Evolutionary conservation across 2,329 filamentous ascomycete genomes (phyloP), one percentile per base, ranked within the genome.

Genomic region (Nannizziopsis barbatae): DNA sequence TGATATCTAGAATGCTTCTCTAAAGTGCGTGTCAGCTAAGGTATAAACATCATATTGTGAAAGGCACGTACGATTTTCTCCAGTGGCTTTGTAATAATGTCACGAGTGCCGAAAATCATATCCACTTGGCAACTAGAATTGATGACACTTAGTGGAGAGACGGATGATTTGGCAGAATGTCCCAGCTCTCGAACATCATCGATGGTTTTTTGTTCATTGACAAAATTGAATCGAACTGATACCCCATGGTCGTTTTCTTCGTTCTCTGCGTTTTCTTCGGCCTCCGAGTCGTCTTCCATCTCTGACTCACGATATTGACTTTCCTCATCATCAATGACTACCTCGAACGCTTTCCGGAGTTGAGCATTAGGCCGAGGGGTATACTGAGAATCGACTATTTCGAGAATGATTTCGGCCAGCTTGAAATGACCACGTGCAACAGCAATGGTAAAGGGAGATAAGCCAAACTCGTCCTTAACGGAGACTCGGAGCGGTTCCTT

Each of bases 321-420:
- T 9, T 38, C 14, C 9, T 68, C 58, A 7, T 52, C 66, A 1
- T 66, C 62, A 2, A 66, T 57, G n/a, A 62, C 62, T 5, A 69
- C 54, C 20, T 60, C 53, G 49, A 64, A 67, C 20, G 17, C 40
- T 39, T 52, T 52, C 42, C 72, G 66, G 45, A 73, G 71, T 20
- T 71, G 68, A 32, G 74, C 69, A 37, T 82, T 72, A 22, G 42
- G 15, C 17, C 68, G 63, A 0, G 77, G 76, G 2, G 73, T 69
- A 64, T 82, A 87, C 57, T 92, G 86, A 2, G 77, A 79, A 39
- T 77, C 72, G 0, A 76, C 73, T 53, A 92, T 87, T 50, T 84
- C 80, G 6, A 92, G 68, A 20, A 92, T 77, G 1, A 74, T 75
- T 50, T 70, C 74, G 1, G 85, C 84, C 10, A 81, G 67, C 1